phyloP scores from a whole-genome alignment of 2,329 filamentous ascomycete genomes.

The Phaeomoniella chlamydospora region DNA sequence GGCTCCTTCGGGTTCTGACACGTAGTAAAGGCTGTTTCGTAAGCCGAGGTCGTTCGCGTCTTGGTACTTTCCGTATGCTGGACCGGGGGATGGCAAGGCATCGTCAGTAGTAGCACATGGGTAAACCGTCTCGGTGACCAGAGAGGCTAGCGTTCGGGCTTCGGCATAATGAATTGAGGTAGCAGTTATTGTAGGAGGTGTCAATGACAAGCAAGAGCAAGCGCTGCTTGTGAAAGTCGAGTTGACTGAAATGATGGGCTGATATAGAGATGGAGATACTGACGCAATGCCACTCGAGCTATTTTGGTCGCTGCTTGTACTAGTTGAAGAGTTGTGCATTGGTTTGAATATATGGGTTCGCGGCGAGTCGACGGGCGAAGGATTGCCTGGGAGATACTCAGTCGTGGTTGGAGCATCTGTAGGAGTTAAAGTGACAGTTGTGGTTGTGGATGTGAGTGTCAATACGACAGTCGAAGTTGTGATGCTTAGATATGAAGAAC shows the following conservation, averaged over 20 bases:
- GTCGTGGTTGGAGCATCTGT: not conserved
- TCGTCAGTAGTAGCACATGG: constrained; percentile 2
- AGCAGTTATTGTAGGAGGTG: constrained; percentile 1
- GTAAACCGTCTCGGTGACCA: constrained; percentile 3
- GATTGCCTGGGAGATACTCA: not conserved
- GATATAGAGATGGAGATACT: constrained; percentile 9
- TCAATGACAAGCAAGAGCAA: constrained; percentile 1
- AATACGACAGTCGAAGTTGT: not conserved
- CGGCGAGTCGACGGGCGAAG: not conserved
- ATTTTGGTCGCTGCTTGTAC: constrained; percentile 4
- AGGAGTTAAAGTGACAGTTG: constrained; percentile 1
- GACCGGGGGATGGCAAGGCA: constrained; percentile 1
- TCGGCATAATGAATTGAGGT: not conserved
- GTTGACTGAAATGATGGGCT: not conserved
- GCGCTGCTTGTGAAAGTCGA: constrained; percentile 1
- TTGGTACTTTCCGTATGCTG: constrained; percentile 2
- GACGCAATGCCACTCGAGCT: not conserved
- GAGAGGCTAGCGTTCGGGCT: not conserved
- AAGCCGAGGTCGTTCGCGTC: no score
- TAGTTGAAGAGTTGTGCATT: constrained; percentile 8
- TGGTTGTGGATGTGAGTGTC: not conserved
- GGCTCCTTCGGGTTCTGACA: constrained; percentile 1
- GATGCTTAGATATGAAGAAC: constrained; percentile 2
- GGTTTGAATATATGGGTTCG: not conserved
- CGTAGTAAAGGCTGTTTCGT: constrained; percentile 3